Evolutionary conservation across 2,329 filamentous ascomycete species (phyloP), one percentile per base, ranked within the genome.

Genomic region (Claviceps fusiformis): DNA sequence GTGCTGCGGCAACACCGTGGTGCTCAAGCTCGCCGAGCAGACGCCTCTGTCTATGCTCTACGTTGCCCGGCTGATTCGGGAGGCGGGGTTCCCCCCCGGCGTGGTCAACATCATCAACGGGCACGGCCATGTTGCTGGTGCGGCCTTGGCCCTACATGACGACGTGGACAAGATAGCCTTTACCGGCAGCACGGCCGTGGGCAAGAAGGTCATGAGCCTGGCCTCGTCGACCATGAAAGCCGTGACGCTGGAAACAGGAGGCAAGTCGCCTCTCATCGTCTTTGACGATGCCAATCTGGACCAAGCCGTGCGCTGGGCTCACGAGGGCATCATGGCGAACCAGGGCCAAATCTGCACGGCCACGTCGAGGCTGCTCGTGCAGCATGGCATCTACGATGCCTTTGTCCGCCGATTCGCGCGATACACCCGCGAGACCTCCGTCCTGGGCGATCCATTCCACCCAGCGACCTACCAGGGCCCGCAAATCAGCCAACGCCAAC

Each of bases 31-130:
- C 41, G 78, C 80, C 9, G 80, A 83, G 64, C 79, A 82, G 68
- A 82, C 80, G 15, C 79, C 80, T 15, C 69, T 83, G 27, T 81
- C 76, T 49, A 78, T 80, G 68, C 65, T 82, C 6, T 80, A 83
- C 58, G 72, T 88, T 3, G 85, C 76, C 2, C 76, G 74, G 15
- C 71, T 88, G 44, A 75, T 89, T 59, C 81, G 80, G 57, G 77
- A 87, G 62, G 83, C 84, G 27, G 85, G 86, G 0, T 88, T 89
- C 64, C 86, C 85, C 8, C 79, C 85, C 1, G 85, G 85, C 48
- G 85, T 89, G 6, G 70, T 89, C 60, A 89, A 89, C 65, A 76
- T 89, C 58, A 63, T 88, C 56, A 87, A 85, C 58, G 86, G 85
- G 1, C 73, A 79, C 57, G 85, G 85, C 13, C 72, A 73, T 44